Percentiles rank a stretch among this genome's conserved stretches.
Evolutionary conservation across 495 filamentous ascomycete genomes (phyloP).

Genomic region (Penicillium nucicola): DNA sequence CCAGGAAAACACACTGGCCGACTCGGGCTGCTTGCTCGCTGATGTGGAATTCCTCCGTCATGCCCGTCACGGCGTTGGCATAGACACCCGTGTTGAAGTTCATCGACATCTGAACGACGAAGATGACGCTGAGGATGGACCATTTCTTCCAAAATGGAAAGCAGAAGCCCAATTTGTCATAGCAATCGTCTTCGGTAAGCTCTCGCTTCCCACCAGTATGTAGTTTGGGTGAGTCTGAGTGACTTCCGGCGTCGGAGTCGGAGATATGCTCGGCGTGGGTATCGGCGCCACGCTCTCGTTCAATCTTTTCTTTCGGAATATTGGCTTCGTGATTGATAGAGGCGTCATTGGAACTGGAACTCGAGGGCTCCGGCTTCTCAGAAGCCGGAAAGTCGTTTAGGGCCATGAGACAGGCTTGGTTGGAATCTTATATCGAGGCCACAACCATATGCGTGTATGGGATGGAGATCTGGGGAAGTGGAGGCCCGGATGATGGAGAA

Average conservation of each 20-base stretch:
- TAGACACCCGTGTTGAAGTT: slow-evolving; percentile 81
- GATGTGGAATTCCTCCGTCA: slow-evolving; percentile 61
- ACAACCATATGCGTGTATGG: not conserved
- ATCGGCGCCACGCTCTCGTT: slow-evolving; percentile 10
- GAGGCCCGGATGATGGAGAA: not conserved
- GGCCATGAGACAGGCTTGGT: not conserved
- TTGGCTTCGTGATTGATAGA: not conserved
- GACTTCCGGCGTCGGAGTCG: slow-evolving; percentile 10
- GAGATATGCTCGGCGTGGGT: slow-evolving; percentile 18
- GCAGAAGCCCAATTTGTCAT: slow-evolving; percentile 60
- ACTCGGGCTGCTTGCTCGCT: slow-evolving; percentile 61
- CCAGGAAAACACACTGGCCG: slow-evolving; percentile 68
- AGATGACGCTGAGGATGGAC: slow-evolving; percentile 70
- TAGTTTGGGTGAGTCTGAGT: slow-evolving; percentile 8
- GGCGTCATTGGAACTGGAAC: not conserved
- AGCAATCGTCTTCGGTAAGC: slow-evolving; percentile 59
- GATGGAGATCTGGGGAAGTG: not conserved
- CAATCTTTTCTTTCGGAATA: not conserved
- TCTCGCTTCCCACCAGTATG: slow-evolving; percentile 47
- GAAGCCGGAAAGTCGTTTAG: not conserved
- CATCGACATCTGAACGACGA: slow-evolving; percentile 77
- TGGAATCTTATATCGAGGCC: not conserved
- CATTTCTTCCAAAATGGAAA: slow-evolving; percentile 71
- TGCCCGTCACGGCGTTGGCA: slow-evolving; percentile 58
- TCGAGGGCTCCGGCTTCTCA: not conserved